Conservation (phyloP, 768 basidiomycete genomes). For the Podaxis rugospora region DNA sequence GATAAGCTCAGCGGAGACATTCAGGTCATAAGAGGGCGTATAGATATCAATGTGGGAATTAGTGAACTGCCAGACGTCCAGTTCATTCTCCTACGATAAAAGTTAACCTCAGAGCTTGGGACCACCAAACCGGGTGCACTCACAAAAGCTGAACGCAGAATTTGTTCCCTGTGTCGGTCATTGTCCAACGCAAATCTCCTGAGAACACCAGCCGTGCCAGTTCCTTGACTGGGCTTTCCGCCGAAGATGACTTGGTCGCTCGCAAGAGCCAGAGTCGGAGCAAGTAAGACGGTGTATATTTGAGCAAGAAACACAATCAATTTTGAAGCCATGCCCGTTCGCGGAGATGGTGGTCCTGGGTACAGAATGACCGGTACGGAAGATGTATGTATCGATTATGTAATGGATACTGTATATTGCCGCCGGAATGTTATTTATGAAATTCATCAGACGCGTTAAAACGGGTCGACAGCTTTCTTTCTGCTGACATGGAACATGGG, state of each 20-base stretch:
- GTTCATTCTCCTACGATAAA: conserved; percentile 32
- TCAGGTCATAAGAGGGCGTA: conserved; percentile 22
- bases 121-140: not conserved
- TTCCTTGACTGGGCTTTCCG: not conserved
- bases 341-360: not conserved
- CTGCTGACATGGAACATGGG: conserved; percentile 22
- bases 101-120: not conserved
- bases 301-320: not conserved
- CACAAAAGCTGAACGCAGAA: conserved; percentile 9
- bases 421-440: not conserved
- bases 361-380: not conserved
- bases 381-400: not conserved
- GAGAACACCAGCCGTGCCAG: conserved; percentile 4
- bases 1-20: conserved; percentile 19
- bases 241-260: not conserved
- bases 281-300: not conserved
- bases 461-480: not conserved
- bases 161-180: not conserved
- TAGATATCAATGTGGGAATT: conserved; percentile 47
- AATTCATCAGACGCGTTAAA: not conserved
- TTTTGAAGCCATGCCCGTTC: not conserved
- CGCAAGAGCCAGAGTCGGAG: not conserved
- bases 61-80: conserved; percentile 51
- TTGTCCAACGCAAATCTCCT: conserved; percentile 9
- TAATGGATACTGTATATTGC: not conserved